Conservation (phyloP, 305 asterid genomes). For the Fraxinus baroniana region DNA sequence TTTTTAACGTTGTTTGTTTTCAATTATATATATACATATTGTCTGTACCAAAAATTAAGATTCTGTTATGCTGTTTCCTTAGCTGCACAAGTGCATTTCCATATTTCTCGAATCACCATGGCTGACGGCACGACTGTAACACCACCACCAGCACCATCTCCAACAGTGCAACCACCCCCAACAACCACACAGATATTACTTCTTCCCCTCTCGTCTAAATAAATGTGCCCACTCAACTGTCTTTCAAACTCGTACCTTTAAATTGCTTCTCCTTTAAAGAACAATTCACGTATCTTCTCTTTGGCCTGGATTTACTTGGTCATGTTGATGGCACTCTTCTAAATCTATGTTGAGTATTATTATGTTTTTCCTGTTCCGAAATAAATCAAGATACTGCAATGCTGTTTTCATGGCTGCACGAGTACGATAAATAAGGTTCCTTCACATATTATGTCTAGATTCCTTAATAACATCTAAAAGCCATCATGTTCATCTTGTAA, state of each 20-base stretch:
- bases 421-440: background rate
- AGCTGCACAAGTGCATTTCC: background rate
- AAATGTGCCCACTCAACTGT: background rate
- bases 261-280: background rate
- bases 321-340: background rate
- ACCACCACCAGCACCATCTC: background rate
- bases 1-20: background rate
- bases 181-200: background rate
- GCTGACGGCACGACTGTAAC: background rate
- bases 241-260: background rate
- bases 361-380: background rate
- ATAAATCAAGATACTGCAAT: background rate
- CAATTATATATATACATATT: background rate
- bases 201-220: background rate
- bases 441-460: background rate
- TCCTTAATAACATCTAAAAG: background rate
- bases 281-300: background rate
- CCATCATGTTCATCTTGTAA: background rate
- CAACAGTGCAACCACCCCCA: background rate
- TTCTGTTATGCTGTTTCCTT: background rate
- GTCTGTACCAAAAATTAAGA: background rate
- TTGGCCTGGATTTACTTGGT: background rate
- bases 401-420: background rate
- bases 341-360: background rate
- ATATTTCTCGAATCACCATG: background rate